phyloP scores from a whole-genome alignment of 2,329 filamentous ascomycete species.

The Amauroascus niger region DNA sequence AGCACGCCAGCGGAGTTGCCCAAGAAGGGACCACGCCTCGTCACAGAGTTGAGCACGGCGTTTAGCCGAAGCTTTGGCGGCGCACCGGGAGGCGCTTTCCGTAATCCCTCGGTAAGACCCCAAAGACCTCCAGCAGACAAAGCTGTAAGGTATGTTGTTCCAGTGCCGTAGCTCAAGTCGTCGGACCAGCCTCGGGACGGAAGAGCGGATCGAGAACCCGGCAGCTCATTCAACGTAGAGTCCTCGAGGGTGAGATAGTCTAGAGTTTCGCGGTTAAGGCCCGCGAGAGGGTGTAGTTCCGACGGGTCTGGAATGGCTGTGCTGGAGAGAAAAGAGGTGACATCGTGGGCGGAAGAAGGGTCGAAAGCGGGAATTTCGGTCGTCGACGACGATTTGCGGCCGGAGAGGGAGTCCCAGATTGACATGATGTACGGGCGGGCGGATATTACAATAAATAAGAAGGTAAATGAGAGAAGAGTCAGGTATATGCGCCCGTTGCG shows the following conservation, averaged over 20 bases:
- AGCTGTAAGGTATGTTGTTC: constrained; percentile 84
- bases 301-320: constrained; percentile 75
- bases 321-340: constrained; percentile 73
- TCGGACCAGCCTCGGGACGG: constrained; percentile 96
- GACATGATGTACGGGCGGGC: constrained; percentile 37
- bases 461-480: constrained; percentile 6
- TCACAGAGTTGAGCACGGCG: constrained; percentile 88
- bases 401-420: constrained; percentile 53
- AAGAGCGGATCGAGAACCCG: constrained; percentile 74
- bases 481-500: neutral
- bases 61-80: constrained; percentile 89
- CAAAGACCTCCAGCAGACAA: constrained; percentile 78
- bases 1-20: constrained; percentile 94
- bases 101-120: constrained; percentile 83
- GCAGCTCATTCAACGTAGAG: constrained; percentile 72
- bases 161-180: constrained; percentile 94
- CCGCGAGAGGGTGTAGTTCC: constrained; percentile 83
- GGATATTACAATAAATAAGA: constrained; percentile 19
- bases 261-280: constrained; percentile 81
- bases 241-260: constrained; percentile 96
- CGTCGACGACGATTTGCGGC: constrained; percentile 47
- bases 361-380: constrained; percentile 54
- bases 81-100: constrained; percentile 57
- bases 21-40: constrained; percentile 82
- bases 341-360: constrained; percentile 63